phyloP scores from a whole-genome alignment of 2,329 filamentous ascomycete species.

The Lecanicillium sp. region DNA sequence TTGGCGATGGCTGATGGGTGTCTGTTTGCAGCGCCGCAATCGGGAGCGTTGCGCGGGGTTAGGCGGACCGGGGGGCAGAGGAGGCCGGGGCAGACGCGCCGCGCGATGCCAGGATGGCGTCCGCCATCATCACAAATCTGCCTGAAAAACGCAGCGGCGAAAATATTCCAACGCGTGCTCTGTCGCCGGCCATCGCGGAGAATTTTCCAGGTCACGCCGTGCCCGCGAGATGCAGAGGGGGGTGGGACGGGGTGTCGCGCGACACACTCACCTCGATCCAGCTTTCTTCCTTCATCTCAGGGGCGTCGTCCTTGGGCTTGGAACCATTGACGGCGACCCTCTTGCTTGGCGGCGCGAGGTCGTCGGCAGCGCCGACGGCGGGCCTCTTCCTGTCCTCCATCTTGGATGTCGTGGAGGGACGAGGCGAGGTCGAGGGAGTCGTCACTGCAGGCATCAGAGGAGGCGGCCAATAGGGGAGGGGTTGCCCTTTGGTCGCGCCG shows the following conservation, averaged over 20 bases:
- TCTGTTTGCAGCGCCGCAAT: background rate
- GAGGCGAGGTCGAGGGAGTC: slow-evolving; percentile 61
- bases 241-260: slow-evolving; percentile 24
- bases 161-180: too few relatives aligned
- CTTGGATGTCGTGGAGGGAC: slow-evolving; percentile 79
- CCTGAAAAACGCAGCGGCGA: too few relatives aligned
- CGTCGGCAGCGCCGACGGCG: slow-evolving; percentile 71
- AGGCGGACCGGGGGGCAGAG: background rate
- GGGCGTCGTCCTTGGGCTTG: slow-evolving; percentile 49
- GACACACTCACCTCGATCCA: slow-evolving; percentile 60
- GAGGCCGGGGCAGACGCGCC: background rate
- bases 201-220: background rate
- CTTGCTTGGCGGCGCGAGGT: slow-evolving; percentile 84
- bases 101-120: background rate
- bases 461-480: slow-evolving; percentile 27
- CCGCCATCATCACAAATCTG: background rate
- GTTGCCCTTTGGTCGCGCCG: slow-evolving; percentile 20
- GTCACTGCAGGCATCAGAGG: slow-evolving; percentile 83
- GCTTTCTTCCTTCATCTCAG: slow-evolving; percentile 52
- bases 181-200: background rate
- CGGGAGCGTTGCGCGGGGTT: background rate
- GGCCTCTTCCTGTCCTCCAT: slow-evolving; percentile 99
- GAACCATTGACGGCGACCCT: slow-evolving; percentile 83
- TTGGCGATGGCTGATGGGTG: background rate
- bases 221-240: background rate